Percentiles rank a stretch among this genome's conserved stretches.
Conservation (phyloP, 257 asterid species). For the Plantago ovata region DNA sequence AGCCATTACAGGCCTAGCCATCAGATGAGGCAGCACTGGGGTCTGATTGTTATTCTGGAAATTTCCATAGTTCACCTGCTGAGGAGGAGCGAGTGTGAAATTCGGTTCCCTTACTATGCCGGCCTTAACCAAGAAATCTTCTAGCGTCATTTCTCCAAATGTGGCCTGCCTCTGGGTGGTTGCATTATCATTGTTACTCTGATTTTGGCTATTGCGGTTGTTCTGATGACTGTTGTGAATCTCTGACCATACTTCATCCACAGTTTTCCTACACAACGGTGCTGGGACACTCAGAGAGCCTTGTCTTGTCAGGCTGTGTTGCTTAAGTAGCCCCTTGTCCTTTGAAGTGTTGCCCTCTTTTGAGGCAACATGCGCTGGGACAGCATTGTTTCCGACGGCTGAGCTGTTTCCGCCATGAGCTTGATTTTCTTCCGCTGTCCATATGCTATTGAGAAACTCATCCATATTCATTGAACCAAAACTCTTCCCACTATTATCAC, state of each 20-base stretch:
- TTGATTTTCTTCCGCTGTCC: conserved; percentile 85
- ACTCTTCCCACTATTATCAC: conserved; percentile 61
- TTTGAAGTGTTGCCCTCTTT: conserved; percentile 22
- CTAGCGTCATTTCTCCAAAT: conserved; percentile 79
- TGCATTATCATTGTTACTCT: conserved; percentile 20
- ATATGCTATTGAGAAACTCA: conserved; percentile 82
- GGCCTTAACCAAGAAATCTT: conserved; percentile 70
- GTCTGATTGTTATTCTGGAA: conserved; percentile 31
- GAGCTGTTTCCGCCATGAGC: conserved; percentile 28
- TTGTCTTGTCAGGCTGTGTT: conserved; percentile 52
- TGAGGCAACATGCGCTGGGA: conserved; percentile 16
- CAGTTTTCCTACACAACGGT: conserved; percentile 60
- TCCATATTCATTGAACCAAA: conserved; percentile 95
- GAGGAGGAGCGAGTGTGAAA: conserved; percentile 22
- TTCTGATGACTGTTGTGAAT: conserved; percentile 39
- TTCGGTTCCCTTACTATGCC: conserved; percentile 64
- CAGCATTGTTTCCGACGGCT: conserved; percentile 4
- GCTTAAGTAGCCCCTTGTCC: conserved; percentile 28
- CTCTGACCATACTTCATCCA: conserved; percentile 80
- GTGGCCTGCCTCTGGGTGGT: conserved; percentile 51
- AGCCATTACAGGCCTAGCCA: conserved; percentile 32
- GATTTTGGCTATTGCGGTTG: conserved; percentile 10
- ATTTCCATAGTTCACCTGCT: conserved; percentile 37
- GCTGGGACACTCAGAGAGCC: conserved; percentile 65
- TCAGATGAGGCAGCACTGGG: conserved; percentile 21